Conservation (phyloP, 2,329 filamentous ascomycete genomes). For the Xylariaceae sp. region DNA sequence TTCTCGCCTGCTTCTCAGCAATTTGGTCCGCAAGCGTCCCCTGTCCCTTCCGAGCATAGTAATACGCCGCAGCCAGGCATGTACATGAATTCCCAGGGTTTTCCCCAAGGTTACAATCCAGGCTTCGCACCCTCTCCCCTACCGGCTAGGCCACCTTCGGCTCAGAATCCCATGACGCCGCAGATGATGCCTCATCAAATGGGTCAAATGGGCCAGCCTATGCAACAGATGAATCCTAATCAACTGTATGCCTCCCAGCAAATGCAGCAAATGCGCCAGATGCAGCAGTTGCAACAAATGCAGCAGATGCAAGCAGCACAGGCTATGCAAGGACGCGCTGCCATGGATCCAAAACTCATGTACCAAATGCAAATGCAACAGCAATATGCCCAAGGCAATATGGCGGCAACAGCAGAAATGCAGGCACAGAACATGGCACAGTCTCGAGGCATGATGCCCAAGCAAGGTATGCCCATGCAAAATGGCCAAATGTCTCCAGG, state of each 20-base stretch:
- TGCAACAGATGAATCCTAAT: constrained; percentile 35
- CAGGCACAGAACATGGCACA: constrained; percentile 39
- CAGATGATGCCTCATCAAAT: constrained; percentile 54
- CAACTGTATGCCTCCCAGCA: constrained; percentile 35
- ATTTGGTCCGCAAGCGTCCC: constrained; percentile 67
- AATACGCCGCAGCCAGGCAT: constrained; percentile 68
- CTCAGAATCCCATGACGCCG: constrained; percentile 47
- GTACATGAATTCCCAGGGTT: constrained; percentile 57
- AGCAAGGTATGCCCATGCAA: constrained; percentile 46
- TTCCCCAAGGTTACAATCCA: constrained; percentile 54
- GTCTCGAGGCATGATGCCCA: constrained; percentile 48
- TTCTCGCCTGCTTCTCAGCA: constrained; percentile 75
- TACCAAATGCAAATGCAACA: constrained; percentile 82
- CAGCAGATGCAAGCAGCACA: constrained; percentile 34
- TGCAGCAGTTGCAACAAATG: constrained; percentile 47
- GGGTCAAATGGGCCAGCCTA: constrained; percentile 29
- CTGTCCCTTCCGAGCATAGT: constrained; percentile 68
- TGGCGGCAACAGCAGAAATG: constrained; percentile 48
- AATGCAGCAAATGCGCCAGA: constrained; percentile 42
- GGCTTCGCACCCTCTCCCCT: constrained; percentile 54
- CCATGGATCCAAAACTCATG: constrained; percentile 66
- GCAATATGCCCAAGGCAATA: constrained; percentile 60
- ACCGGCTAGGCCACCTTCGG: constrained; percentile 51
- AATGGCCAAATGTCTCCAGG: constrained; percentile 53
- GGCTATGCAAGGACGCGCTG: constrained; percentile 43